These are phyloP conservation scores for Cercospora nicotianae DNA, from an alignment of 2,329 filamentous ascomycete species.

Conservation along the genomic window DNA sequence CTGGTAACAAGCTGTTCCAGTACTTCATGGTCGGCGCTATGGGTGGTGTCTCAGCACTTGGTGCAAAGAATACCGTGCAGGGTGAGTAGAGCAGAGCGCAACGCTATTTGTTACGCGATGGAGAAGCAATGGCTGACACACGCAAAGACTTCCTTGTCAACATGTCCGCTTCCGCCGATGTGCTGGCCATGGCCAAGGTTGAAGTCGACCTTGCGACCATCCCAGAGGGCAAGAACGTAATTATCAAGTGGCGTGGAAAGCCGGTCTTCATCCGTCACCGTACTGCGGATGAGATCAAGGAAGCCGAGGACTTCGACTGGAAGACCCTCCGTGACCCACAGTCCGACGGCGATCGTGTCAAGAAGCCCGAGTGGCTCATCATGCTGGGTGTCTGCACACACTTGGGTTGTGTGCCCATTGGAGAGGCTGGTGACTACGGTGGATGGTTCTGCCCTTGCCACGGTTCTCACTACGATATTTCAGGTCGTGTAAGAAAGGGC, in stretches of 20 bases:
- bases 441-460: conserved; percentile 99
- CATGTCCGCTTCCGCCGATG: conserved; percentile 98
- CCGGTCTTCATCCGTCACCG: conserved; percentile 99
- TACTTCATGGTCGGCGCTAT: conserved; percentile 99
- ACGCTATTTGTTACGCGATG: background rate
- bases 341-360: conserved; percentile 84
- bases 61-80: conserved; percentile 96
- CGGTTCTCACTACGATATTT: conserved; percentile 99
- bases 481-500: conserved; percentile 94
- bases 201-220: conserved; percentile 91
- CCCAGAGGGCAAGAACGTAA: conserved; percentile 99
- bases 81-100: conserved; percentile 60
- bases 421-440: conserved; percentile 95
- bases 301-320: conserved; percentile 87
- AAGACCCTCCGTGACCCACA: conserved; percentile 86
- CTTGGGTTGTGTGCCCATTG: conserved; percentile 97
- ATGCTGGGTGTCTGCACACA: conserved; percentile 99
- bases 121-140: conserved; percentile 20
- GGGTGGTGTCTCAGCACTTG: conserved; percentile 86
- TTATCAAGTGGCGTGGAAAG: conserved; percentile 99
- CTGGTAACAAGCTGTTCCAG: conserved; percentile 80
- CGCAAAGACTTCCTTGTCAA: conserved; percentile 93
- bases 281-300: conserved; percentile 86
- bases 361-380: conserved; percentile 98
- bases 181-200: conserved; percentile 98